Percentiles rank a stretch among this genome's conserved stretches.
Conservation (phyloP, 306 rosid genomes). For the Mucuna pruriens region DNA sequence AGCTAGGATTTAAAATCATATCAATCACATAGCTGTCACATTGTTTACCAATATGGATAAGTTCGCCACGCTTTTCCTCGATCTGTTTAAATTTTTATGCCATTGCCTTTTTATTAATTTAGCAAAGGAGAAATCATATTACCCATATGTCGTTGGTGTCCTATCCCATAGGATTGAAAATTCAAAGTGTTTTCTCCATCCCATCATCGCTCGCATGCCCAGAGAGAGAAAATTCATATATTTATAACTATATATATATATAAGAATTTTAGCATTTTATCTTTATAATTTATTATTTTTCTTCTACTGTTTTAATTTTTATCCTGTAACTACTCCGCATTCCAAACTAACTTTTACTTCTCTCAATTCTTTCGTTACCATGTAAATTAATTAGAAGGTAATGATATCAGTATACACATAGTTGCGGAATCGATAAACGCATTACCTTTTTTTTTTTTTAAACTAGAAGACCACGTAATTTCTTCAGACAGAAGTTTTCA, state of each 20-base stretch:
- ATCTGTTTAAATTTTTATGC: background rate
- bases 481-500: background rate
- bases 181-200: background rate
- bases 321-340: too few relatives aligned
- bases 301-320: too few relatives aligned
- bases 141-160: background rate
- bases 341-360: too few relatives aligned
- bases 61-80: background rate
- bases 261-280: too few relatives aligned
- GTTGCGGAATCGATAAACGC: too few relatives aligned
- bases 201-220: background rate
- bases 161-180: background rate
- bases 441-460: too few relatives aligned
- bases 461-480: background rate
- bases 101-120: background rate
- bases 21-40: background rate
- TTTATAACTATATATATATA: too few relatives aligned
- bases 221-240: too few relatives aligned
- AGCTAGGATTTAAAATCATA: constrained; percentile 8
- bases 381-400: too few relatives aligned
- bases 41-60: constrained; percentile 9
- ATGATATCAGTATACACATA: too few relatives aligned
- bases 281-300: too few relatives aligned
- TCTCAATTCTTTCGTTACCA: too few relatives aligned
- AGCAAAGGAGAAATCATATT: background rate